phyloP scores from a whole-genome alignment of 768 basidiomycete genomes.

The Gyrodon lividus region DNA sequence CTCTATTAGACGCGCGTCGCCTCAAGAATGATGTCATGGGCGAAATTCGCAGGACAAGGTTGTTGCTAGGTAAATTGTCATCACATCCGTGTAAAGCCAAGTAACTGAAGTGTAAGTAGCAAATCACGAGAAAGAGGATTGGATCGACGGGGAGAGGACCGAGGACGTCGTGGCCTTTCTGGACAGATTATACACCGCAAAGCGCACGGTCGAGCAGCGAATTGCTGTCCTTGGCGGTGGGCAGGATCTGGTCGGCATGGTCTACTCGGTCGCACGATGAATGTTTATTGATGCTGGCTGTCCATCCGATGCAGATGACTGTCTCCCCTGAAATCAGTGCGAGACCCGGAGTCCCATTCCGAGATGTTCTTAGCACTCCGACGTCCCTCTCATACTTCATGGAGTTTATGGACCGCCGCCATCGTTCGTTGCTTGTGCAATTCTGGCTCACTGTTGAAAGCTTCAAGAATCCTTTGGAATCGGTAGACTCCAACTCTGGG shows the following conservation, averaged over 20 bases:
- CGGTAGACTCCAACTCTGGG: slow-evolving; percentile 59
- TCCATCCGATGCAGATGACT: slow-evolving; percentile 34
- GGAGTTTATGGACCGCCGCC: slow-evolving; percentile 95
- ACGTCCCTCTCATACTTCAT: slow-evolving; percentile 93
- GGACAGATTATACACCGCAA: slow-evolving; percentile 86
- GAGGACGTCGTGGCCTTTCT: slow-evolving; percentile 86
- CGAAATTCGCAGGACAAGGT: slow-evolving; percentile 82
- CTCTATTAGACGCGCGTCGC: slow-evolving; percentile 83
- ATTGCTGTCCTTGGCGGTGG: slow-evolving; percentile 78
- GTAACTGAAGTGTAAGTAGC: slow-evolving; percentile 40
- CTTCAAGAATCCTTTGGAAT: slow-evolving; percentile 94
- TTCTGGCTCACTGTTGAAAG: slow-evolving; percentile 98
- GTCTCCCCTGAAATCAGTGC: slow-evolving; percentile 41
- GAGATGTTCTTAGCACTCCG: slow-evolving; percentile 84
- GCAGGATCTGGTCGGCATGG: slow-evolving; percentile 51
- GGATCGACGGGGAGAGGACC: slow-evolving; percentile 83
- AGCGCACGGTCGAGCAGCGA: slow-evolving; percentile 80
- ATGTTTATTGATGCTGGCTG: not conserved
- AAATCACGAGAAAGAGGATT: slow-evolving; percentile 83
- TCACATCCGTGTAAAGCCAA: not conserved
- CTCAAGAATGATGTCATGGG: slow-evolving; percentile 89
- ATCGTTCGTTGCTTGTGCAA: slow-evolving; percentile 82
- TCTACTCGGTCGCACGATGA: not conserved
- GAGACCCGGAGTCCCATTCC: slow-evolving; percentile 56
- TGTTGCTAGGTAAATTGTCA: slow-evolving; percentile 57